Percentiles rank a stretch among this genome's conserved stretches.
Conservation (phyloP, 768 basidiomycete species). For the Mycena vulgaris region DNA sequence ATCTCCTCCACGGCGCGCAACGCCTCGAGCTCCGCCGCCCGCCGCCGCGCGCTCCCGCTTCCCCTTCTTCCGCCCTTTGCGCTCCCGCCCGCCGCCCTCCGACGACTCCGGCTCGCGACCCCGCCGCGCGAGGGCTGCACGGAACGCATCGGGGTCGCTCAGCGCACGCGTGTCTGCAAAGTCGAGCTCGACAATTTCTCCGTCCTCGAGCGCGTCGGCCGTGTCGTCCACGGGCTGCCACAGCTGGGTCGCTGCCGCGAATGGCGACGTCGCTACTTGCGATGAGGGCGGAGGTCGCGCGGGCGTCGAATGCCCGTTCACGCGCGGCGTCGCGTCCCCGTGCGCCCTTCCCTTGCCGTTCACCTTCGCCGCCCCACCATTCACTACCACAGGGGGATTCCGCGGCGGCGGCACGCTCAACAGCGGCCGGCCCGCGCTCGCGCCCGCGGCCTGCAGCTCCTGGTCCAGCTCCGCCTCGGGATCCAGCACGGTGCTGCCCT, state of each 20-base stretch:
- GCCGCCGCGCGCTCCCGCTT: too few species aligned
- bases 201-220: too few species aligned
- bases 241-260: slow-evolving; percentile 74
- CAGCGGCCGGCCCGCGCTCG: slow-evolving; percentile 52
- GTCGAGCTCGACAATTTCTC: slow-evolving; percentile 82
- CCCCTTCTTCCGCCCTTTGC: slow-evolving; percentile 48
- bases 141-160: slow-evolving; percentile 76
- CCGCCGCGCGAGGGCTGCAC: slow-evolving; percentile 45
- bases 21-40: too few species aligned
- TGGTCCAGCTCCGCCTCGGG: slow-evolving; percentile 49
- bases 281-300: slow-evolving; percentile 5
- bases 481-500: slow-evolving; percentile 60
- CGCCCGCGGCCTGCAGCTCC: slow-evolving; percentile 47
- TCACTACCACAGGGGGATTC: neutral
- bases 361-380: neutral
- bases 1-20: too few species aligned
- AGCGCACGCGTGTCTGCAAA: slow-evolving; percentile 82
- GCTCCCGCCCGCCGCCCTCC: slow-evolving; percentile 2
- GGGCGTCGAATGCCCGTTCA: slow-evolving; percentile 15
- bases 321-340: slow-evolving; percentile 78
- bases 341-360: slow-evolving; percentile 48
- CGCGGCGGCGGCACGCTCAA: slow-evolving; percentile 42
- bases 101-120: slow-evolving; percentile 25
- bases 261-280: slow-evolving; percentile 54
- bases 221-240: slow-evolving; percentile 71